phyloP scores from a whole-genome alignment of 2,329 filamentous ascomycete species.

The Catunica adiposa region DNA sequence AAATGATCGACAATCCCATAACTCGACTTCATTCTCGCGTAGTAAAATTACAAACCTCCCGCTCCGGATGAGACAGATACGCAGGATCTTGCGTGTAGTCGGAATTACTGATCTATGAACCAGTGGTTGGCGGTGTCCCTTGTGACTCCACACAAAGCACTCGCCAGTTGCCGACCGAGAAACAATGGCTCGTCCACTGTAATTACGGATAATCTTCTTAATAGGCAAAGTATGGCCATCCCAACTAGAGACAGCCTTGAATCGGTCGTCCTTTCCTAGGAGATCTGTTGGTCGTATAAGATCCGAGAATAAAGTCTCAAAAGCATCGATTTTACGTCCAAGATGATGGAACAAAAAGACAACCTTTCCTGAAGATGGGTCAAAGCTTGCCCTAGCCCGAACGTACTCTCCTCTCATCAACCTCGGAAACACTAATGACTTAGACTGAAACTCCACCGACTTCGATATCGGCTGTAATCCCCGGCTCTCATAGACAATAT shows the following conservation, averaged over 20 bases:
- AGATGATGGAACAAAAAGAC: constrained; percentile 67
- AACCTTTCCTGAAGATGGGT: constrained; percentile 7
- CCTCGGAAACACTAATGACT: constrained; percentile 31
- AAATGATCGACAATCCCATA: constrained; percentile 61
- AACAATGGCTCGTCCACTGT: constrained; percentile 61
- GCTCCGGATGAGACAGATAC: constrained; percentile 61
- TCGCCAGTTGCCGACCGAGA: constrained; percentile 67
- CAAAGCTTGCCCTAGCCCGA: background rate
- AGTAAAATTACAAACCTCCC: constrained; percentile 71
- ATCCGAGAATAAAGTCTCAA: constrained; percentile 60
- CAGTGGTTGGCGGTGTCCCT: constrained; percentile 21
- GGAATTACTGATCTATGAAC: constrained; percentile 51
- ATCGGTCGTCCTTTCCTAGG: constrained; percentile 39
- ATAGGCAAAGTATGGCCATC: constrained; percentile 69
- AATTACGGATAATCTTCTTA: constrained; percentile 74
- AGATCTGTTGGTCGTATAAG: constrained; percentile 51
- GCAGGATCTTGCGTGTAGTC: constrained; percentile 55
- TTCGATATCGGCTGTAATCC: constrained; percentile 20
- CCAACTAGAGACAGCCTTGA: constrained; percentile 52
- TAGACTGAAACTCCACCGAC: constrained; percentile 28
- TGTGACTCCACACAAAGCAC: constrained; percentile 68
- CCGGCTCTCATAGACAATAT: constrained; percentile 48
- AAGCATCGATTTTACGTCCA: constrained; percentile 68
- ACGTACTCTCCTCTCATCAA: background rate
- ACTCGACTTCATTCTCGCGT: constrained; percentile 48